Evolutionary conservation across 1,284 basidiomycete species (phyloP).

Genomic region (Lentinula novae-zelandiae): DNA sequence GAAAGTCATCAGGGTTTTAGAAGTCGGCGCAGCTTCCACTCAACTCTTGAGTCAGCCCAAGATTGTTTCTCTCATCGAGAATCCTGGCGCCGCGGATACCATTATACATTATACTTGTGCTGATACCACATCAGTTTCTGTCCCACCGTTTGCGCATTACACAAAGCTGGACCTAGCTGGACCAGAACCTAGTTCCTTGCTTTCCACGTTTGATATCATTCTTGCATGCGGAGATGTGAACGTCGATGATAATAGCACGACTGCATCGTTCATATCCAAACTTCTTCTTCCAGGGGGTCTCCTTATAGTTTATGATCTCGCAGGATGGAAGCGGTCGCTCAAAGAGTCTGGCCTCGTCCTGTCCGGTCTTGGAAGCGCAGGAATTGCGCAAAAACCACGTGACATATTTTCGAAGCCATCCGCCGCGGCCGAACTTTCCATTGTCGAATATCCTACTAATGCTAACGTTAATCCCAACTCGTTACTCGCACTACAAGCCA

Average conservation of each 20-base stretch:
- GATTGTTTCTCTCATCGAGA: neutral
- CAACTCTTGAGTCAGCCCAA: conserved; percentile 1
- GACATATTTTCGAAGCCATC: neutral
- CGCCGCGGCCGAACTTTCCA: neutral
- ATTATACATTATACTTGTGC: conserved; percentile 1
- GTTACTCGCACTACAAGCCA: neutral
- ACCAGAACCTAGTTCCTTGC: neutral
- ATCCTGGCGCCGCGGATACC: neutral
- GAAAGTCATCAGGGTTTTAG: conserved; percentile 3
- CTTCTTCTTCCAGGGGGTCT: conserved; percentile 4
- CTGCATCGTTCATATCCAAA: neutral
- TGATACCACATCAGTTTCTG: neutral
- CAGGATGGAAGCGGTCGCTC: neutral
- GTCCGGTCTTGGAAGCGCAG: neutral
- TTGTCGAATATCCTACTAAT: neutral
- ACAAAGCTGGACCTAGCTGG: neutral
- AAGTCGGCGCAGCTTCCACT: conserved; percentile 2
- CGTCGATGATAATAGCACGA: neutral
- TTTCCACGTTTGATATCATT: conserved; percentile 6
- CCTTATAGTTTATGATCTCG: neutral
- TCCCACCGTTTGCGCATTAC: conserved; percentile 2
- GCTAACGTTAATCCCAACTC: neutral
- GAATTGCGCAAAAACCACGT: neutral
- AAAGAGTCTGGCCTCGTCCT: neutral
- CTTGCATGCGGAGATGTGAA: neutral